Evolutionary conservation across 345 rosid species (phyloP).

Genomic region (Pelargonium nanum): DNA sequence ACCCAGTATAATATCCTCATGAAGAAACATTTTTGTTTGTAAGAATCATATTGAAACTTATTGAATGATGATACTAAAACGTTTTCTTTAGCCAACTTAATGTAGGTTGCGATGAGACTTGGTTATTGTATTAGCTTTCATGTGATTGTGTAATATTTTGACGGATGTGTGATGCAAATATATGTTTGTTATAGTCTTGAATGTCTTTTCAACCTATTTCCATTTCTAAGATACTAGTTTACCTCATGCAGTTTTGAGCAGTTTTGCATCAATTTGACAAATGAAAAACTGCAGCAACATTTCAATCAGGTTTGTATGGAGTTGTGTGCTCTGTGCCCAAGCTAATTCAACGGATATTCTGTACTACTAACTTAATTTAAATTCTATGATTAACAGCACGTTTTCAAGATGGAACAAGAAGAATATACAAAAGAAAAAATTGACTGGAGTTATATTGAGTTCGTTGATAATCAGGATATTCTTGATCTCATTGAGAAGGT

Average conservation of each 20-base stretch:
- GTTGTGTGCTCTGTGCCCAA: too few relatives aligned
- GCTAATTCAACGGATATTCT: too few relatives aligned
- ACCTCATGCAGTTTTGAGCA: constrained; percentile 28
- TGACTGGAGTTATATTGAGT: constrained; percentile 97
- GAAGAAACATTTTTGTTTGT: too few relatives aligned
- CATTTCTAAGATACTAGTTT: constrained; percentile 13
- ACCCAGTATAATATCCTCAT: neutral
- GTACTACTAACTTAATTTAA: neutral
- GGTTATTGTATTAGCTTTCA: neutral
- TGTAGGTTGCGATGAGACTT: neutral
- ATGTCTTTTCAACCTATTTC: constrained; percentile 1
- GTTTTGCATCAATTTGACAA: too few relatives aligned
- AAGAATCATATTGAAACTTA: neutral
- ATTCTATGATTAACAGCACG: constrained; percentile 45
- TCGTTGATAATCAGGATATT: constrained; percentile 88
- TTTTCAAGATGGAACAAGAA: constrained; percentile 99
- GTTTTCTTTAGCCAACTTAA: too few relatives aligned
- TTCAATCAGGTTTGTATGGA: constrained; percentile 6
- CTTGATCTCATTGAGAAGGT: constrained; percentile 98
- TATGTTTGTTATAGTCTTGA: neutral
- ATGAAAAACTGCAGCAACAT: constrained; percentile 1
- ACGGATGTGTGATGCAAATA: neutral
- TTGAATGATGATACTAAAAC: neutral
- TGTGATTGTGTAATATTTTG: too few relatives aligned
- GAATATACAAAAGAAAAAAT: constrained; percentile 93